Conservation (phyloP, 306 rosid species). For the Astragalus membranaceus region DNA sequence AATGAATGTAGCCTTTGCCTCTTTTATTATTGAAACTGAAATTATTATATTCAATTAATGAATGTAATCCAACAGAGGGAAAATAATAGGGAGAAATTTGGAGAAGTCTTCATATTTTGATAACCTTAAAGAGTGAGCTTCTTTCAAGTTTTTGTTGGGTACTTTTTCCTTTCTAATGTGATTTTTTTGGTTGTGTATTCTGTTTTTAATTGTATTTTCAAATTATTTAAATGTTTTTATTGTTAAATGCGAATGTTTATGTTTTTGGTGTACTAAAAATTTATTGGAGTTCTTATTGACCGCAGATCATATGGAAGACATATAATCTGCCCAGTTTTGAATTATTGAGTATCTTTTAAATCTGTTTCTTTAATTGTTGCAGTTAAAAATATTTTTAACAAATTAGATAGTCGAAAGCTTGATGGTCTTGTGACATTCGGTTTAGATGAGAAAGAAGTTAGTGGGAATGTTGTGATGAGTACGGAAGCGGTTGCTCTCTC, state of each 20-base stretch:
- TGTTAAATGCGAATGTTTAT: not conserved
- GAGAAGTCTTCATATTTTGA: not conserved
- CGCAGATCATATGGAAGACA: not conserved
- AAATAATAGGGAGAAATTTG: not conserved
- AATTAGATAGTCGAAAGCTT: slow-evolving; percentile 40
- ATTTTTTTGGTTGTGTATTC: not conserved
- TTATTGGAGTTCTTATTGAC: not conserved
- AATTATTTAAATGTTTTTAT: not conserved
- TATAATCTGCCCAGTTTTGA: slow-evolving; percentile 4
- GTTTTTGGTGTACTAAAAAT: not conserved
- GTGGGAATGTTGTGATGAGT: slow-evolving; percentile 19
- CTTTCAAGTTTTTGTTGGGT: not conserved
- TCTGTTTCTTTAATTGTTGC: slow-evolving; percentile 46
- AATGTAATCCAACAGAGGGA: not conserved
- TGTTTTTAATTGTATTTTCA: not conserved
- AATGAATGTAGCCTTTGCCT: not conserved
- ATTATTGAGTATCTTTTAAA: slow-evolving; percentile 23
- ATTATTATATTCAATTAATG: not conserved
- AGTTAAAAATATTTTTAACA: slow-evolving; percentile 68
- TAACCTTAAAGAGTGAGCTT: not conserved
- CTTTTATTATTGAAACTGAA: not conserved
- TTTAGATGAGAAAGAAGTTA: slow-evolving; percentile 35
- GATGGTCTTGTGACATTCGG: slow-evolving; percentile 28
- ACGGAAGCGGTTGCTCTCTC: slow-evolving; percentile 28
- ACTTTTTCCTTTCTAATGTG: not conserved